phyloP scores from a whole-genome alignment of 371 early-diverging fungal genomes.

The Entomophthora muscae region DNA sequence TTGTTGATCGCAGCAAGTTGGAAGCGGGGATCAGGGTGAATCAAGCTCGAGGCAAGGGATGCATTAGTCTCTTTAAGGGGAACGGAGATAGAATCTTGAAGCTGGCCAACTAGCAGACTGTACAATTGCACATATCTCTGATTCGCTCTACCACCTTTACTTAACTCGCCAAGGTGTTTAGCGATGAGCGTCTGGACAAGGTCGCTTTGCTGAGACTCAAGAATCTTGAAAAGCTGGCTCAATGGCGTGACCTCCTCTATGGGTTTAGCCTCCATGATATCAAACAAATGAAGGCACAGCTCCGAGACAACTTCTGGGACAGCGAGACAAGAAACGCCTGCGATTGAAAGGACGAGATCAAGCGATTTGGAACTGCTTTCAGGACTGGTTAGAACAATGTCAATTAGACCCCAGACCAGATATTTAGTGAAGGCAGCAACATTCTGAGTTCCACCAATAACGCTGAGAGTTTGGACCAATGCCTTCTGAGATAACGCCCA shows the following conservation, averaged over 20 bases:
- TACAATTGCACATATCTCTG: constrained; percentile 74
- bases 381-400: not conserved
- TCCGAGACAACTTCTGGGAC: not conserved
- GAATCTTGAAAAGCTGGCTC: not conserved
- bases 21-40: constrained; percentile 36
- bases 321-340: not conserved
- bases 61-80: constrained; percentile 44
- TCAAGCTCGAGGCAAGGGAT: constrained; percentile 46
- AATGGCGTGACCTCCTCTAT: not conserved
- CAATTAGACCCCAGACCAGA: not conserved
- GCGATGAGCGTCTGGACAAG: not conserved
- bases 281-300: not conserved
- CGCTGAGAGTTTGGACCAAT: not conserved
- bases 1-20: constrained; percentile 43
- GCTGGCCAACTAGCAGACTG: constrained; percentile 39
- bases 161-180: not conserved
- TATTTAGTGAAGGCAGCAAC: not conserved
- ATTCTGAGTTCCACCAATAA: not conserved
- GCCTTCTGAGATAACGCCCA: not conserved
- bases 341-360: not conserved
- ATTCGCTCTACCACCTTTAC: constrained; percentile 62
- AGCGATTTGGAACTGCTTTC: not conserved
- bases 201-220: not conserved
- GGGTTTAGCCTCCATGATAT: not conserved
- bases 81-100: constrained; percentile 9